phyloP scores from a whole-genome alignment of 2,329 filamentous ascomycete species.

The Hypoxylon sp. region DNA sequence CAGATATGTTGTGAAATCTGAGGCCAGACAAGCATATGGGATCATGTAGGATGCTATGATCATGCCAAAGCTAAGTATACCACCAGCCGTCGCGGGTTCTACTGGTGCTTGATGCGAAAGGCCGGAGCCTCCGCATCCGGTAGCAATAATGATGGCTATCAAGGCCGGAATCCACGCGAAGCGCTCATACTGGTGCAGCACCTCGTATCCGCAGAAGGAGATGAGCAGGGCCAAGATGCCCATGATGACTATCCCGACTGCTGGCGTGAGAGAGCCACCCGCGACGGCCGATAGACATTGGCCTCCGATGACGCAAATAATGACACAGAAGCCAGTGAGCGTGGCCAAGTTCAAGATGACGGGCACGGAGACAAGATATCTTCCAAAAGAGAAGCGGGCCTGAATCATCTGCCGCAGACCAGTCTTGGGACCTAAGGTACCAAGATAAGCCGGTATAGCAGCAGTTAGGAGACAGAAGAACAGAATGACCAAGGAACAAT shows the following conservation, averaged over 20 bases:
- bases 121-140: conserved; percentile 66
- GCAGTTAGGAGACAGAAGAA: conserved; percentile 73
- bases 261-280: conserved; percentile 63
- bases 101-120: conserved; percentile 64
- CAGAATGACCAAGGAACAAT: conserved; percentile 71
- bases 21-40: conserved; percentile 71
- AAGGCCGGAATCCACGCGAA: conserved; percentile 71
- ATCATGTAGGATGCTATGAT: conserved; percentile 75
- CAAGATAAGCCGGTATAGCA: conserved; percentile 68
- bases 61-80: conserved; percentile 70
- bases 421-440: conserved; percentile 71
- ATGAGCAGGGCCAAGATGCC: conserved; percentile 70
- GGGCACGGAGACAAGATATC: conserved; percentile 71
- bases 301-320: conserved; percentile 73
- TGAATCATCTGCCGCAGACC: conserved; percentile 77
- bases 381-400: conserved; percentile 73
- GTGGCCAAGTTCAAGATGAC: conserved; percentile 75
- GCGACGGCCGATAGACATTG: conserved; percentile 70
- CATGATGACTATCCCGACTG: conserved; percentile 73
- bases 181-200: conserved; percentile 71
- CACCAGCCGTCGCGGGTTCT: conserved; percentile 60
- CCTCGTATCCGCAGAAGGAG: conserved; percentile 72
- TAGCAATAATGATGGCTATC: conserved; percentile 68
- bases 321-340: conserved; percentile 73
- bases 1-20: conserved; percentile 74